Base-by-base conservation (phyloP, 192 early-diverging fungal species). In the Linnemannia elongata region DNA sequence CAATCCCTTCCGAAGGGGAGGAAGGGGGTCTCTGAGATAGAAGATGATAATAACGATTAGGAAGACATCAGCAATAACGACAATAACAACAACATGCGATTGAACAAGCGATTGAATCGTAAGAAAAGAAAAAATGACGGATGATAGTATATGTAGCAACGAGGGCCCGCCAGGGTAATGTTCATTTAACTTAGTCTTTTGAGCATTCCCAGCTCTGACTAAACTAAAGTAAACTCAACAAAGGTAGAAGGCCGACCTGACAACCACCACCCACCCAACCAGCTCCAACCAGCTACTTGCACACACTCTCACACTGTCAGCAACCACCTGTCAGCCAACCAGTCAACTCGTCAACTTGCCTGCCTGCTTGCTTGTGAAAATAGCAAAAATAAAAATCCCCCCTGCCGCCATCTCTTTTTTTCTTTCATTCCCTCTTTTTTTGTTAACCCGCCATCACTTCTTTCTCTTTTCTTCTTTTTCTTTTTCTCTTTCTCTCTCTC, bases 181-280 rank as follows among this genome's bases (percentile, higher is more conserved):
- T 66, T 66, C 60, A 66, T 66, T 66, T 66, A 66, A 66, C 60
- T 66, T 33, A 4, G 60, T 30, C 57, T 27, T 15, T 27, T 30
- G 60, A 30, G 60, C n/a, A 66, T 66, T 60, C 55, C 54, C 54
- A 49, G 54, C 20, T 60, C 6, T 60, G 22, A 27, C n/a, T 66
- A 66, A 66, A 66, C 60, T 33, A 9, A 66, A 63, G 27, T 63
- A 63, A 47, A 60, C 52, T 55, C 52, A 24, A 57, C 60, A 17
- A 52, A 20, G 18, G 22, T 22, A 52, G 49, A 22, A 45, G 57
- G 10, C 57, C 13, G 60, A 33, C 60, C 13, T 27, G n/a, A 33
- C 60, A 66, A 13, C 60, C 60, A 60, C 55, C 22, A 60, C 55
- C n/a, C n/a, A 66, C n/a, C 60, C 60, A 66, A 33, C 60, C n/a